A percentile compares a stretch with the other conserved stretches of the same genome.
Evolutionary conservation across 2,329 filamentous ascomycete species (phyloP).

Genomic region (Aspergillus latus): DNA sequence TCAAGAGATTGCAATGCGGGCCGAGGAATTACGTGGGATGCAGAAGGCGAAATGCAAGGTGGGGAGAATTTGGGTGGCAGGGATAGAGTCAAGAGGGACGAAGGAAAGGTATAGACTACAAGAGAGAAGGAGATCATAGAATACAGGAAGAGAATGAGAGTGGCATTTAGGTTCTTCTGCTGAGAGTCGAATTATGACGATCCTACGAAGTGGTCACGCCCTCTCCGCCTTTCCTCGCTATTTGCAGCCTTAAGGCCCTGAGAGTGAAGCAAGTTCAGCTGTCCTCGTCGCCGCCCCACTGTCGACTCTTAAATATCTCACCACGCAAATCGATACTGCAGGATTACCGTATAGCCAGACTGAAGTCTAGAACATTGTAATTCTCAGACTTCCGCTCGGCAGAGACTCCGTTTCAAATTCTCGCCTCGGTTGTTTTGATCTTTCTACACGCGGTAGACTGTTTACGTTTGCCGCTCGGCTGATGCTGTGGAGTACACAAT

Average conservation of each 20-base stretch:
- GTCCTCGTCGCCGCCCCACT: conserved; percentile 4
- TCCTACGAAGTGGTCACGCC: neutral
- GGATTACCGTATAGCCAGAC: neutral
- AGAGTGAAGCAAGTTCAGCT: conserved; percentile 7
- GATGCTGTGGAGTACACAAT: conserved; percentile 16
- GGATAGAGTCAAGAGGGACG: conserved; percentile 4
- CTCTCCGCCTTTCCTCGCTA: conserved; percentile 8
- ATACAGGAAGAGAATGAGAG: neutral
- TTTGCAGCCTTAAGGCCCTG: neutral
- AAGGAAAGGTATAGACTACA: neutral
- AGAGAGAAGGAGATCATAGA: neutral
- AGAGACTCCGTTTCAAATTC: neutral
- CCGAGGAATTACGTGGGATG: conserved; percentile 17
- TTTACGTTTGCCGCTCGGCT: conserved; percentile 20
- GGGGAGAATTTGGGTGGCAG: conserved; percentile 9
- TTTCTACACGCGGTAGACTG: conserved; percentile 23
- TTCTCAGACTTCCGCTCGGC: neutral
- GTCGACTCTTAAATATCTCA: neutral
- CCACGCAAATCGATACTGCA: neutral
- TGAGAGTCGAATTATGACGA: neutral
- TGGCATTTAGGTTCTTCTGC: neutral
- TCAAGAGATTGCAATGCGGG: conserved; percentile 13
- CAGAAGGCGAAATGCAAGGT: conserved; percentile 10
- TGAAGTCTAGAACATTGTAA: neutral
- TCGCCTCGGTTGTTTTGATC: conserved; percentile 18